Evolutionary conservation across 2,329 filamentous ascomycete genomes (phyloP), one percentile per base, ranked within the genome.

Genomic region (Aureobasidium mangrovei): DNA sequence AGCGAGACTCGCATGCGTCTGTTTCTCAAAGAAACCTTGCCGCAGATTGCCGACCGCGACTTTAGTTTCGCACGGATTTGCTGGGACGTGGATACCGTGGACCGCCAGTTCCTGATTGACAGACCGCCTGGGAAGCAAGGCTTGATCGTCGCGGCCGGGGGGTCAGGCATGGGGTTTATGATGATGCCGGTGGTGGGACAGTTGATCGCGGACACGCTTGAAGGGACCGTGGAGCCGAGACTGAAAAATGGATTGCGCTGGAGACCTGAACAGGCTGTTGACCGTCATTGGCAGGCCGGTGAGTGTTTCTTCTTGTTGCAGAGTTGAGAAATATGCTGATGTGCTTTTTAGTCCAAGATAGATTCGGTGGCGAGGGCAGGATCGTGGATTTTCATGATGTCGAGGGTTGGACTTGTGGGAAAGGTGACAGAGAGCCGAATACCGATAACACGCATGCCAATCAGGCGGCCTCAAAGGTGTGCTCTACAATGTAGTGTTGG

Each of bases 11-110:
- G 75, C 2, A 68, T 76, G n/a, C 69, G 75, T 3, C 65, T 69
- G 6, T 78, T 80, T 52, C 61, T 82, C 18, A 62, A 62, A 7
- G 75, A 78, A 8, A 75, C 73, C 1, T 77, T 80, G 74, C 77
- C 77, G 0, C 75, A 80, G 48, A 70, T 80, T 3, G 72, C 74
- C 0, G 62, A 73, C 2, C 71, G 77, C 1, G 69, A 70, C 0
- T 74, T 80, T 45, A 71, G 65, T 28, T 78, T 77, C 58, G 75
- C 74, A 8, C 67, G 76, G 18, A 74, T 81, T 36, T 81, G 77
- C 64, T 80, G 78, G 78, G 78, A 78, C 60, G 73, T 77, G 0
- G 78, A 81, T 59, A 81, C 78, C 0, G 70, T 74, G 0, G 76
- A 81, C 61, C 70, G 77, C 2, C 67, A 74, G 24, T 81, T 79